Evolutionary conservation across 2,329 filamentous ascomycete species (phyloP).

Genomic region (Penicillium sp.): DNA sequence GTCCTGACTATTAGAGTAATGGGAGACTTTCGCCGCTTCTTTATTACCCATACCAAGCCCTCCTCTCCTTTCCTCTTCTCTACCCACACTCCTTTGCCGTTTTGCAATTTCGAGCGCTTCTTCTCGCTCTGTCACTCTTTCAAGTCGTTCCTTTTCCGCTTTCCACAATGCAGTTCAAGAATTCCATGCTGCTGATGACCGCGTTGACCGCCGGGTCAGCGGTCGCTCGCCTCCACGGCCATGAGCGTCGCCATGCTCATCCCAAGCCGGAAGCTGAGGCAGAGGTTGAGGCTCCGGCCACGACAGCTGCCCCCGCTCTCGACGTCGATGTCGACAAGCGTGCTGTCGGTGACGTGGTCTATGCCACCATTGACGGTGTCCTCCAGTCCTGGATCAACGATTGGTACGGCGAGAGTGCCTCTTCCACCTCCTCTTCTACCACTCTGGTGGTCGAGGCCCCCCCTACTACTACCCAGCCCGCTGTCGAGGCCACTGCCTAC

Average conservation of each 20-base stretch:
- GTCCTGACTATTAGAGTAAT: conserved; percentile 9
- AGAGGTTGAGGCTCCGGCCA: conserved; percentile 8
- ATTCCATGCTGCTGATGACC: conserved; percentile 36
- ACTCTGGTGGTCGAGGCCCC: conserved; percentile 13
- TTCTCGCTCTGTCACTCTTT: conserved; percentile 23
- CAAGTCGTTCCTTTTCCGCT: conserved; percentile 9
- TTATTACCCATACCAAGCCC: conserved; percentile 2
- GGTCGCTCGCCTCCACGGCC: conserved; percentile 38
- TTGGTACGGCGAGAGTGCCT: conserved; percentile 27
- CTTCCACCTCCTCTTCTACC: conserved; percentile 18
- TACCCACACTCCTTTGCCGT: conserved; percentile 22
- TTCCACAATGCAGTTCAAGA: conserved; percentile 40
- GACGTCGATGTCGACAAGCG: conserved; percentile 17
- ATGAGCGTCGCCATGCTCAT: conserved; percentile 40
- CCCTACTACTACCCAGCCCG: conserved; percentile 11
- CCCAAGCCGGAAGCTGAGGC: conserved; percentile 6
- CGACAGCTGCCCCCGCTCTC: neutral
- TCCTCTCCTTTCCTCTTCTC: conserved; percentile 3
- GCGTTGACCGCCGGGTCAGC: conserved; percentile 39
- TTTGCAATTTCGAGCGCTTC: conserved; percentile 13
- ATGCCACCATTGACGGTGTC: conserved; percentile 35
- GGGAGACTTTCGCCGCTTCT: conserved; percentile 1
- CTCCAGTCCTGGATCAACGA: conserved; percentile 38
- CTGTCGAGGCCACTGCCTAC: conserved; percentile 3
- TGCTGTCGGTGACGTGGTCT: conserved; percentile 33